Conservation (phyloP, 768 basidiomycete species). For the Lentinula aciculospora region DNA sequence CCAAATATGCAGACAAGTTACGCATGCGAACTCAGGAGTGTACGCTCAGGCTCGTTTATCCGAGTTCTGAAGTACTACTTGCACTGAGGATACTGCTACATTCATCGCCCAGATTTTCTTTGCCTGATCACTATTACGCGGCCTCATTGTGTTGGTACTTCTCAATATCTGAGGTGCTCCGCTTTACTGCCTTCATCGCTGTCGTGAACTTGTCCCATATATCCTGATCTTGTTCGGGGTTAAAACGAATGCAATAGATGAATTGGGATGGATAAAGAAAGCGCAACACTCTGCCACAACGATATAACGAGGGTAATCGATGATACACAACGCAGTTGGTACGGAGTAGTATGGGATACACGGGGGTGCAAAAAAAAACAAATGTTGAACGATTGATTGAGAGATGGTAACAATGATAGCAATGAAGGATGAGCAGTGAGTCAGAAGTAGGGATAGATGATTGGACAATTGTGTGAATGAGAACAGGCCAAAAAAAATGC, state of each 20-base stretch:
- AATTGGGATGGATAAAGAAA: background rate
- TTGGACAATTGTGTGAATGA: background rate
- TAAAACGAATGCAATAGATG: background rate
- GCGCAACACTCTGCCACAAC: background rate
- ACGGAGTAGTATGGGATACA: background rate
- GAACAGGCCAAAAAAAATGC: background rate
- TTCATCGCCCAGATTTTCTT: too few relatives aligned
- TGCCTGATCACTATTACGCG: too few relatives aligned
- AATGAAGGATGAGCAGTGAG: background rate
- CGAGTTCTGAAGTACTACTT: too few relatives aligned
- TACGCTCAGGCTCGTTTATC: too few relatives aligned
- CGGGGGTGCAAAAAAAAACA: background rate
- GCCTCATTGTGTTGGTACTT: too few relatives aligned
- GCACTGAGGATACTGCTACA: too few relatives aligned
- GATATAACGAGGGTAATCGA: background rate
- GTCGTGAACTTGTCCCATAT: too few relatives aligned
- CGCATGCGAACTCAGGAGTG: too few relatives aligned
- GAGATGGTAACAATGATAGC: background rate
- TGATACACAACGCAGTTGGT: slow-evolving; percentile 5
- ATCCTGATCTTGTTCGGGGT: background rate
- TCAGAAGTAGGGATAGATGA: background rate
- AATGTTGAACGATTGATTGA: background rate
- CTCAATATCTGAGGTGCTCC: too few relatives aligned
- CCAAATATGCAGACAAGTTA: too few relatives aligned
- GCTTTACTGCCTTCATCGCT: too few relatives aligned